phyloP scores from a whole-genome alignment of 2,329 filamentous ascomycete species.

The Metarhizium rileyi region DNA sequence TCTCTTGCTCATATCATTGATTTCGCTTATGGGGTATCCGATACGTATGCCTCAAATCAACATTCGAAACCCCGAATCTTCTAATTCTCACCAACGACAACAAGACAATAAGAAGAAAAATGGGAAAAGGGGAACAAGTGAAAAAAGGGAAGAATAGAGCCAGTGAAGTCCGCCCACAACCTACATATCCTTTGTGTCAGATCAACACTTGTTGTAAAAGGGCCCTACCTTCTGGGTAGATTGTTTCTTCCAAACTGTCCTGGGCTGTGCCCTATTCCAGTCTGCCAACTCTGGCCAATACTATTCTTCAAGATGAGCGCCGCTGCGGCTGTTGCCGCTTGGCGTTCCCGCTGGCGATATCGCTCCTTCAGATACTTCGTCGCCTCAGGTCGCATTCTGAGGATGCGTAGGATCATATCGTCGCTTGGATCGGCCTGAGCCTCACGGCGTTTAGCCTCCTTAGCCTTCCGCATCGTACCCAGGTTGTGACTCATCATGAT shows the following conservation, averaged over 20 bases:
- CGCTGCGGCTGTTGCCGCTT: constrained; percentile 81
- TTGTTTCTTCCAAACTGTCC: constrained; percentile 36
- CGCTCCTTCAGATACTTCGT: constrained; percentile 79
- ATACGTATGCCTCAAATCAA: neutral
- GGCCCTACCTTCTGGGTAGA: constrained; percentile 34
- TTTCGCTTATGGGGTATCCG: neutral
- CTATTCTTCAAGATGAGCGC: constrained; percentile 94
- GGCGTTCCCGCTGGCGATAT: constrained; percentile 85
- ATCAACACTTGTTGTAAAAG: neutral
- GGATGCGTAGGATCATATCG: constrained; percentile 92
- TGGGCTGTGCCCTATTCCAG: constrained; percentile 23
- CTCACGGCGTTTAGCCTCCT: constrained; percentile 91
- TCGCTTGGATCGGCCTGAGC: constrained; percentile 94
- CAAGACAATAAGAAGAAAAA: neutral
- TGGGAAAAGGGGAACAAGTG: neutral
- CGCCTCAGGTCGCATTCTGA: constrained; percentile 91
- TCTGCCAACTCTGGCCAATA: constrained; percentile 49
- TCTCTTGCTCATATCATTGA: neutral
- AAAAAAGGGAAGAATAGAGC: neutral
- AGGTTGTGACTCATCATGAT: constrained; percentile 93
- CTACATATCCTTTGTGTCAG: too few relatives aligned
- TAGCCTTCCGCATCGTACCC: constrained; percentile 90
- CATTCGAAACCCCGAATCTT: neutral
- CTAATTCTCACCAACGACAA: neutral
- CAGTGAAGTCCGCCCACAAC: neutral